Base-by-base conservation (phyloP, 2,329 filamentous ascomycete genomes). In the Calonectria ilicicola region DNA sequence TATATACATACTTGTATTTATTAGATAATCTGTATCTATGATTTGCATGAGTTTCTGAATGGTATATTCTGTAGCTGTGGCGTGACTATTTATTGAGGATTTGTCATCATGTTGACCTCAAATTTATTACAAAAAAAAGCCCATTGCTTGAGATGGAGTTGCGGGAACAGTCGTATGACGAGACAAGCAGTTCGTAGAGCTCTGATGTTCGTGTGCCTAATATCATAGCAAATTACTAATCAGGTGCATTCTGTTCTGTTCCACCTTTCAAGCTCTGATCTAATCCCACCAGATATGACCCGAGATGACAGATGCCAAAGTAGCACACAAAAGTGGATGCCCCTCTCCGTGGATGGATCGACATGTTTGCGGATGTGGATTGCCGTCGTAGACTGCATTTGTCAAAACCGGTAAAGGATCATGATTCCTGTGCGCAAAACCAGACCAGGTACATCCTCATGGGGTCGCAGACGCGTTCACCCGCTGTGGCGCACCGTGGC, bases 401-500 rank as follows among this genome's bases (percentile, higher is more conserved):
- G 47, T 67, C 38, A 35, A 71, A 67, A 62, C 38, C 38, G 38
- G 47, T 42, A 35, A 10, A 47, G 49, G 12, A 19, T 17, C 23
- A 40, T 53, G 62, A 46, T 66, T 53, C 32, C 53, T n/a, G 21
- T 47, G 42, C 53, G 44, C 27, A 23, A 56, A 21, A 21, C 42
- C 62, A 47, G 21, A n/a, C 44, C 44, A 9, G 44, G 44, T 12
- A 23, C 44, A 47, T 47, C 44, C 44, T 47, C 44, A 47, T 21
- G n/a, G 44, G 44, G n/a, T 47, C 15, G 38, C 21, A 40, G 46
- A 44, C 60, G 66, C 46, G 66, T 69, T 69, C 66, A 46, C 66
- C 26, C 60, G 21, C 47, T 65, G 69, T 71, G 69, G 69, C 69
- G 69, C 64, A 47, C 64, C 38, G 19, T 40, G 8, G 27, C 40